Evolutionary conservation across 2,329 filamentous ascomycete genomes (phyloP).

Genomic region (Diatrype stigma): DNA sequence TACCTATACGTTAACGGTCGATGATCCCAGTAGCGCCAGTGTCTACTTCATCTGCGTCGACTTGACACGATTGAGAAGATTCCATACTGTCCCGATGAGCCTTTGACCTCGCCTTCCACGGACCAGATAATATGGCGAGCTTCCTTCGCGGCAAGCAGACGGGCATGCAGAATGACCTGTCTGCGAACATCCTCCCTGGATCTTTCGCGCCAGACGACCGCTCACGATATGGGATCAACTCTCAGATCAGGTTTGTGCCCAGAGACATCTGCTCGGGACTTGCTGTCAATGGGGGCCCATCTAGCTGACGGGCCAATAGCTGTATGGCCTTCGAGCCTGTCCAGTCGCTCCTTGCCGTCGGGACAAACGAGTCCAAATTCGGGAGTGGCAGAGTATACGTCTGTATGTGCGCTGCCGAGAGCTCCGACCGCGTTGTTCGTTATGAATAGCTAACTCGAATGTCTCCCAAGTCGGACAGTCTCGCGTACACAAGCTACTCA

Average conservation of each 20-base stretch:
- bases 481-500: conserved; percentile 72
- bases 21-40: too few relatives aligned
- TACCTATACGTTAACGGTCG: too few relatives aligned
- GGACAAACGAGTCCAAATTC: conserved; percentile 82
- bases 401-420: conserved; percentile 31
- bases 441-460: not conserved
- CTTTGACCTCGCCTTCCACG: not conserved
- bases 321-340: conserved; percentile 88
- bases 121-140: conserved; percentile 61
- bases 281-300: not conserved
- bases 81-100: not conserved
- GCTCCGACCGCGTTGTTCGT: not conserved
- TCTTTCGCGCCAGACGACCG: conserved; percentile 82
- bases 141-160: conserved; percentile 91
- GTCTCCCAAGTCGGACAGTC: conserved; percentile 59
- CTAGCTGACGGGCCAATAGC: conserved; percentile 49
- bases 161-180: conserved; percentile 88
- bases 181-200: conserved; percentile 71
- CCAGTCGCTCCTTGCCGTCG: conserved; percentile 88
- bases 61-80: not conserved
- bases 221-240: conserved; percentile 76
- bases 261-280: not conserved
- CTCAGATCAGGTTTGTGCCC: conserved; percentile 56
- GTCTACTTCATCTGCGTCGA: too few relatives aligned
- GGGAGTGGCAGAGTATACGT: conserved; percentile 86